These are phyloP conservation scores for Fusarium pseudoanthophilum DNA, from an alignment of 2,329 filamentous ascomycete genomes.

Conservation along the genomic window DNA sequence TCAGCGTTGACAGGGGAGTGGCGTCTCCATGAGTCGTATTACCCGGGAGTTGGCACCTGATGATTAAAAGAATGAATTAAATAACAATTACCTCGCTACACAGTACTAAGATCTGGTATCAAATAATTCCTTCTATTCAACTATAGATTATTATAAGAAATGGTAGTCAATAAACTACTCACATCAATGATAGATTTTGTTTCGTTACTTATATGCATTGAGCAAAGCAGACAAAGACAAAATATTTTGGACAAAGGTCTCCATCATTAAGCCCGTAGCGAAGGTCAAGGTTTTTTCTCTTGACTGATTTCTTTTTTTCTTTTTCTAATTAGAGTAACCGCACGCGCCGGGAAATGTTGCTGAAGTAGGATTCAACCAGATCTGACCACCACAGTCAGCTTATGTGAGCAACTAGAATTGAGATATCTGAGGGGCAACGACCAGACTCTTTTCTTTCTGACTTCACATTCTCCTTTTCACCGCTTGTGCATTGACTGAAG, in stretches of 20 bases:
- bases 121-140: rapidly evolving
- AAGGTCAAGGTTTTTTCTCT: rapidly evolving
- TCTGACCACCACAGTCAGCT: constrained; percentile 5
- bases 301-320: rapidly evolving
- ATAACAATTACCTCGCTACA: rapidly evolving
- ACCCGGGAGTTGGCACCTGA: background rate
- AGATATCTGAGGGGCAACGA: rapidly evolving
- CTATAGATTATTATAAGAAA: rapidly evolving
- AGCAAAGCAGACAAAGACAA: rapidly evolving
- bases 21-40: background rate
- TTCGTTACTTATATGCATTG: rapidly evolving
- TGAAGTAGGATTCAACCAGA: background rate
- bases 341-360: background rate
- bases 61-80: rapidly evolving
- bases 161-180: rapidly evolving
- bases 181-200: rapidly evolving
- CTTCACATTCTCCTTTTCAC: background rate
- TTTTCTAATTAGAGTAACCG: background rate
- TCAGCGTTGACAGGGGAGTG: background rate
- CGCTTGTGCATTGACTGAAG: background rate
- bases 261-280: rapidly evolving
- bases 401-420: background rate
- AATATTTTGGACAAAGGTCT: rapidly evolving
- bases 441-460: rapidly evolving
- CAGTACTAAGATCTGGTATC: rapidly evolving